Conservation (phyloP, 2,329 filamentous ascomycete genomes). For the Cercospora zeae-maydis region DNA sequence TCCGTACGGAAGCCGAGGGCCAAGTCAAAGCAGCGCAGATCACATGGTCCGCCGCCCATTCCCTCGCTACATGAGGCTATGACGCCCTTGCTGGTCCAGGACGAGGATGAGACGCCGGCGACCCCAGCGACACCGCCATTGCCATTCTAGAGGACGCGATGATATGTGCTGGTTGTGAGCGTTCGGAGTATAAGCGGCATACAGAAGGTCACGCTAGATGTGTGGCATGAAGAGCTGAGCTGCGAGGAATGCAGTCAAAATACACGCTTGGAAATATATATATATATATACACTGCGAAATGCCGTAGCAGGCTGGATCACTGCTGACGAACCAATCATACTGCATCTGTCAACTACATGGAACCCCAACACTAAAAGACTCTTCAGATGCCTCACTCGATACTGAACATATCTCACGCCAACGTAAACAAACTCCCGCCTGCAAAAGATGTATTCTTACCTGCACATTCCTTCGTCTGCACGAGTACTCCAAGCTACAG, state of each 20-base stretch:
- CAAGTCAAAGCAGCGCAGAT: background rate
- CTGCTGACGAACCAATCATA: background rate
- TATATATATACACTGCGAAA: background rate
- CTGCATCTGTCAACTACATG: background rate
- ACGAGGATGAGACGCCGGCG: background rate
- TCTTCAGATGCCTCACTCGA: background rate
- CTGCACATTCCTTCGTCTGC: background rate
- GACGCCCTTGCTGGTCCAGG: background rate
- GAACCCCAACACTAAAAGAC: no score
- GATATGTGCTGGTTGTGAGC: background rate
- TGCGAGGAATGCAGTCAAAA: background rate
- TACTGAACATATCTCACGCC: background rate
- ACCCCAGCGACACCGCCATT: background rate
- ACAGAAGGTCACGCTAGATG: background rate
- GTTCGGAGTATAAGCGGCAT: background rate
- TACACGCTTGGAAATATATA: background rate
- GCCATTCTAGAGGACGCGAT: background rate
- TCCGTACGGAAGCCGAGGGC: conserved; percentile 1
- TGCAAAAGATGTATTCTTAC: background rate
- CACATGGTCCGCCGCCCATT: background rate
- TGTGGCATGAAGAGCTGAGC: background rate
- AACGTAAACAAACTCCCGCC: background rate
- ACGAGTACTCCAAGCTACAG: background rate
- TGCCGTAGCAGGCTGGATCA: background rate
- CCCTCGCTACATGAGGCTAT: background rate